Conservation (phyloP, 129 eudicot genomes). For the Escallonia rubra region DNA sequence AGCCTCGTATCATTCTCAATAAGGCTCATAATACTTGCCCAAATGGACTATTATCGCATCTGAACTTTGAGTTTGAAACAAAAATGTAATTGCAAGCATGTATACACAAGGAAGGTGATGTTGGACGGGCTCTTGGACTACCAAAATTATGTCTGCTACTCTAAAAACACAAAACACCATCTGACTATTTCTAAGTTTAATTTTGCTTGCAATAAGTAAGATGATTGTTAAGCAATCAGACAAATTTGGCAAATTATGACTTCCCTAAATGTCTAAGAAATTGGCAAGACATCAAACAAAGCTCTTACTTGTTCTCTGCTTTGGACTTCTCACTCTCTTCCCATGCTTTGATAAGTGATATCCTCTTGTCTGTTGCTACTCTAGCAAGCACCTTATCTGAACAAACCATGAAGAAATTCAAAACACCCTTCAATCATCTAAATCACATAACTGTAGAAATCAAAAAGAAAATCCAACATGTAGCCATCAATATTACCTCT, state of each 20-base stretch:
- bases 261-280: not conserved
- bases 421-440: not conserved
- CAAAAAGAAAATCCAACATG: not conserved
- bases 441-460: not conserved
- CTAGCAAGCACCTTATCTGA: constrained; percentile 82
- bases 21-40: too few relatives aligned
- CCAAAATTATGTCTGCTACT: too few relatives aligned
- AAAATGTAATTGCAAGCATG: too few relatives aligned
- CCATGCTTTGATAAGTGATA: constrained; percentile 89
- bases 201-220: too few relatives aligned
- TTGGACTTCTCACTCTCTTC: constrained; percentile 96
- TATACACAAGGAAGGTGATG: too few relatives aligned
- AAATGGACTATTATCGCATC: too few relatives aligned
- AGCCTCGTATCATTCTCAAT: too few relatives aligned
- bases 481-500: constrained; percentile 48
- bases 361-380: constrained; percentile 75
- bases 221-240: too few relatives aligned
- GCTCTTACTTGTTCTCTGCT: constrained; percentile 86
- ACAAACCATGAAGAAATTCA: not conserved
- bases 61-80: too few relatives aligned
- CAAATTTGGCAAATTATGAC: not conserved
- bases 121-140: too few relatives aligned
- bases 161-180: too few relatives aligned
- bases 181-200: too few relatives aligned
- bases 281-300: not conserved